These are phyloP conservation scores for Zopfia rhizophila DNA, from an alignment of 2,329 filamentous ascomycete genomes.

Conservation along the genomic window DNA sequence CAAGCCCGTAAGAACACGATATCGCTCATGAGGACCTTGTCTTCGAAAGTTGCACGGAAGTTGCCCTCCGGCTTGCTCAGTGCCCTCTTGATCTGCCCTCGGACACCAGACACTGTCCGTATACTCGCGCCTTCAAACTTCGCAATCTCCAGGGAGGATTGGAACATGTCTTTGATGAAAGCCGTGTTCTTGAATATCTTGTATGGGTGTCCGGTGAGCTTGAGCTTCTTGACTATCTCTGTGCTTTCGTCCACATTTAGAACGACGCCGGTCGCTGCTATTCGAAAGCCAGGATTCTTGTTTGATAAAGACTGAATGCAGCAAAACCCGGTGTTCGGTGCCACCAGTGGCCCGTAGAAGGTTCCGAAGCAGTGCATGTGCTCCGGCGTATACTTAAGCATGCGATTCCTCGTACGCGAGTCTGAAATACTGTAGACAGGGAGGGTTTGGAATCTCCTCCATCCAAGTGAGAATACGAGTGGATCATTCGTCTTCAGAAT, in stretches of 20 bases:
- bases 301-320: conserved; percentile 90
- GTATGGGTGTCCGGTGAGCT: conserved; percentile 90
- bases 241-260: conserved; percentile 93
- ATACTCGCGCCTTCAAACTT: conserved; percentile 98
- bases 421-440: conserved; percentile 96
- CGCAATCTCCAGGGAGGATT: conserved; percentile 88
- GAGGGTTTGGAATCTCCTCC: conserved; percentile 92
- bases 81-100: conserved; percentile 97
- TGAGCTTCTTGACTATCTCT: conserved; percentile 99
- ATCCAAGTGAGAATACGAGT: conserved; percentile 94
- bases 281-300: conserved; percentile 87
- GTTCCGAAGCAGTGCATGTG: conserved; percentile 99
- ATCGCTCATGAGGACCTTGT: conserved; percentile 96
- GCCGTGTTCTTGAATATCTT: conserved; percentile 99
- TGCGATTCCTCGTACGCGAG: conserved; percentile 90
- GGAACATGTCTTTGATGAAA: conserved; percentile 99
- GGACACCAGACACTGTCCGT: conserved; percentile 93
- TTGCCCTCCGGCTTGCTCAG: conserved; percentile 92
- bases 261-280: conserved; percentile 93
- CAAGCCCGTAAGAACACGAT: conserved; percentile 96
- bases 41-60: conserved; percentile 97
- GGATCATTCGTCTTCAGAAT: conserved; percentile 98
- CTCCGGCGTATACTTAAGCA: conserved; percentile 99
- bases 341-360: conserved; percentile 93
- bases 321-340: conserved; percentile 95